Percentiles rank a stretch among this genome's conserved stretches.
Conservation (phyloP, 2,329 filamentous ascomycete species). For the Fusarium tuaranense region DNA sequence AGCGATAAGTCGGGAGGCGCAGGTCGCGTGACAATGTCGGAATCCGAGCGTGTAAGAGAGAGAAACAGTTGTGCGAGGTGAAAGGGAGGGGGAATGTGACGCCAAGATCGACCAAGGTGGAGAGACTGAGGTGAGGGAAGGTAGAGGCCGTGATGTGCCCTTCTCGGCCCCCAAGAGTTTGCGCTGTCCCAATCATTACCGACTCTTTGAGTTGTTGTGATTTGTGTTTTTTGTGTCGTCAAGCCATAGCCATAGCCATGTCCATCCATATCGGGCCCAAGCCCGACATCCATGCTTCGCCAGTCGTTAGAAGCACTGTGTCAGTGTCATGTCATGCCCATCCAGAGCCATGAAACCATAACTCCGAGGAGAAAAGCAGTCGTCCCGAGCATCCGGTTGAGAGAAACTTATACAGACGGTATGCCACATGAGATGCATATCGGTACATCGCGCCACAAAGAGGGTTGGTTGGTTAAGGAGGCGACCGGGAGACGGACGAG, state of each 20-base stretch:
- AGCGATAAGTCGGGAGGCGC: slow-evolving; percentile 40
- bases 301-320: slow-evolving; percentile 39
- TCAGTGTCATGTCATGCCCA: slow-evolving; percentile 38
- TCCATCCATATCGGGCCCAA: slow-evolving; percentile 31
- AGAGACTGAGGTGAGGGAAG: slow-evolving; percentile 39
- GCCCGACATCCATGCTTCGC: slow-evolving; percentile 31
- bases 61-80: slow-evolving; percentile 39
- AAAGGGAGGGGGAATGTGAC: slow-evolving; percentile 40
- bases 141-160: slow-evolving; percentile 45
- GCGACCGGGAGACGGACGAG: slow-evolving; percentile 28
- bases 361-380: slow-evolving; percentile 32
- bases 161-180: slow-evolving; percentile 39
- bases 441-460: slow-evolving; percentile 38
- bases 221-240: slow-evolving; percentile 34
- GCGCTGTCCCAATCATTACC: slow-evolving; percentile 38
- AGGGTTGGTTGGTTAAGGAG: slow-evolving; percentile 33
- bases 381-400: slow-evolving; percentile 30
- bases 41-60: slow-evolving; percentile 37
- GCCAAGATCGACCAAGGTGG: slow-evolving; percentile 43
- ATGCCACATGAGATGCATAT: slow-evolving; percentile 29
- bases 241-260: slow-evolving; percentile 31
- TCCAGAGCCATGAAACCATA: slow-evolving; percentile 27
- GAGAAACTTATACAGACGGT: slow-evolving; percentile 38
- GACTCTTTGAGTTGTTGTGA: slow-evolving; percentile 29
- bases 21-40: slow-evolving; percentile 35